A percentile compares a stretch with the other conserved stretches of the same genome.
Conservation (phyloP, 192 early-diverging fungal genomes). For the Lunasporangiospora selenospora region DNA sequence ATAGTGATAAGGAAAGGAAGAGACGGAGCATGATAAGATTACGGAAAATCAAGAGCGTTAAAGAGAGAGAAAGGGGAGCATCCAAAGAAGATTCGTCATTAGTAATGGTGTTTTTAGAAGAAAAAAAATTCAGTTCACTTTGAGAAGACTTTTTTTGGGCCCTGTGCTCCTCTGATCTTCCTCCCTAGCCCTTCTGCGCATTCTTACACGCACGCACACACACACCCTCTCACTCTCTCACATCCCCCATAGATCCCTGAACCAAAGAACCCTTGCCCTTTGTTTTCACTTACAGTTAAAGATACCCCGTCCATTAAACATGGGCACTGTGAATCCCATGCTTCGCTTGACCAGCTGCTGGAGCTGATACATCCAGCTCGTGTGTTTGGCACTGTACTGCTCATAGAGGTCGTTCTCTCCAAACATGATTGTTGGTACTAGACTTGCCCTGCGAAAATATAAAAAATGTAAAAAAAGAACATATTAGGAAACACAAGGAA, state of each 20-base stretch:
- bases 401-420: conserved; percentile 92
- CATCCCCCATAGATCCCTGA: background rate
- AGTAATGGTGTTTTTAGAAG: too few relatives aligned
- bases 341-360: conserved; percentile 72
- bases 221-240: conserved; percentile 1
- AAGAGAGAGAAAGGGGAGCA: conserved; percentile 16
- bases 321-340: conserved; percentile 71
- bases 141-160: too few relatives aligned
- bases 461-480: background rate
- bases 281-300: conserved; percentile 78
- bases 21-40: too few relatives aligned
- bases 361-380: conserved; percentile 62
- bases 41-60: too few relatives aligned
- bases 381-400: conserved; percentile 70
- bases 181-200: too few relatives aligned
- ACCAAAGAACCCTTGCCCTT: background rate
- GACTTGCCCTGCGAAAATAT: conserved; percentile 51
- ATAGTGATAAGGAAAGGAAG: too few relatives aligned
- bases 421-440: conserved; percentile 91
- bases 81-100: too few relatives aligned
- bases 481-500: too few relatives aligned
- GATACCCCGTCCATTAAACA: conserved; percentile 85
- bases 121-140: conserved; percentile 2
- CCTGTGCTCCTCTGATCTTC: too few relatives aligned
- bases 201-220: background rate